These are phyloP conservation scores for Rhizopus sp. DNA, from an alignment of 371 early-diverging fungal genomes.

Conservation along the genomic window DNA sequence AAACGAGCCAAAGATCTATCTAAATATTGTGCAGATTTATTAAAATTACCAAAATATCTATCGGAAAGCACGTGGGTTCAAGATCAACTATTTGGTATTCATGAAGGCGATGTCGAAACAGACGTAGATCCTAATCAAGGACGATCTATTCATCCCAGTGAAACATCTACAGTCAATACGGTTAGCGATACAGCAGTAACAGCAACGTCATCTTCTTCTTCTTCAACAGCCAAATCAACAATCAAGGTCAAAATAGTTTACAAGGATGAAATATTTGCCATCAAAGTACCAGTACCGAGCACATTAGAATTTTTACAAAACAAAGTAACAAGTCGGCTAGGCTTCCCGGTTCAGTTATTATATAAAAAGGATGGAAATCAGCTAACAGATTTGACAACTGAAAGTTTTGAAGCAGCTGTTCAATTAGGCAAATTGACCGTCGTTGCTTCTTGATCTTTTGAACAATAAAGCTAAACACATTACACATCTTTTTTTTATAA, in stretches of 20 bases:
- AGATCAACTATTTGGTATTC: slow-evolving; percentile 64
- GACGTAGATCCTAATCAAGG: slow-evolving; percentile 36
- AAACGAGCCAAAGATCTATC: slow-evolving; percentile 67
- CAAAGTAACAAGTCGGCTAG: slow-evolving; percentile 63
- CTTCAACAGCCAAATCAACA: slow-evolving; percentile 5
- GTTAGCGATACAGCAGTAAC: neutral
- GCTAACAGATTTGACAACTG: slow-evolving; percentile 30
- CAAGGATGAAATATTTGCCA: slow-evolving; percentile 74
- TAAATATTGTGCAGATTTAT: slow-evolving; percentile 69
- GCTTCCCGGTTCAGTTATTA: slow-evolving; percentile 33
- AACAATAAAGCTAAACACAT: too few species aligned
- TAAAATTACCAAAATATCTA: slow-evolving; percentile 64
- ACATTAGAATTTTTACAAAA: slow-evolving; percentile 56
- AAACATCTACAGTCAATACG: neutral
- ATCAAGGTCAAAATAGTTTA: slow-evolving; percentile 74
- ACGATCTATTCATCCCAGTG: slow-evolving; percentile 3
- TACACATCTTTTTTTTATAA: too few species aligned
- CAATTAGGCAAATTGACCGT: slow-evolving; percentile 50
- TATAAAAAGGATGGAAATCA: slow-evolving; percentile 35
- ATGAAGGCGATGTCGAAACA: slow-evolving; percentile 70
- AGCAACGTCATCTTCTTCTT: slow-evolving; percentile 3
- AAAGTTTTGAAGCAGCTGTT: slow-evolving; percentile 40
- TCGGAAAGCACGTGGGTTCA: slow-evolving; percentile 55
- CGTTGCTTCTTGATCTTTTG: slow-evolving; percentile 26
- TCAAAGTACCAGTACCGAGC: slow-evolving; percentile 65